Base-by-base conservation (phyloP, 768 basidiomycete species). In the Phylloporus sp. region DNA sequence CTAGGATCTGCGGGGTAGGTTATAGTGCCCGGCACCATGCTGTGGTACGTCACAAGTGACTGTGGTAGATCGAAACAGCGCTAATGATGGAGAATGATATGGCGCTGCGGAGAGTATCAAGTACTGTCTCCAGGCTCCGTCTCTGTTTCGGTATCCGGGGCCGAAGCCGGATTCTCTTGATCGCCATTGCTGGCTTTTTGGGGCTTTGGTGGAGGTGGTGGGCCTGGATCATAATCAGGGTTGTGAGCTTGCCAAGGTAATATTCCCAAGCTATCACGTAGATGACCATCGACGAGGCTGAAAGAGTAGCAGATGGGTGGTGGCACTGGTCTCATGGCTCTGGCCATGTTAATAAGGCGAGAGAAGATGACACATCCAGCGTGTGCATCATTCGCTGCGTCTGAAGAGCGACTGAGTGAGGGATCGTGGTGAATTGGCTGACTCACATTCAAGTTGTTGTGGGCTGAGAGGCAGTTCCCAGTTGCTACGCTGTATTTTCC, bases 371-470 rank as follows among this genome's bases (percentile, higher is more conserved):
- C 55, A 56, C 80, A 80, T 12, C 81, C 85, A 4, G 86, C 78
- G 60, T 85, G 80, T 2, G 83, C 82, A 58, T 91, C 89, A 61
- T 86, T 85, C 28, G 76, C 79, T 4, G 85, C 89, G 68, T 90
- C 88, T 86, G 55, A 23, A 41, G 26, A 45, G 32, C 4, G 51
- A 55, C 56, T 15, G 38, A 53, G 28, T 18, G 24, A 44, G 28
- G 16, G 0, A 36, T 38, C 27, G n/a, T 42, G 27, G 15, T 11
- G 39, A 20, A 27, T 22, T 9, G 43, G 16, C 10, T 8, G 10
- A 73, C 82, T 62, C 52, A 90, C 88, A 91, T 59, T 81, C 76
- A 54, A 75, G 74, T 65, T 88, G 85, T 6, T 52, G 44, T 5
- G 43, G 16, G 38, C 66, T 69, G 10, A 91, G 71, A 16, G 22